Percentiles rank a stretch among this genome's conserved stretches.
phyloP scores from a whole-genome alignment of 768 basidiomycete species.

The Leccinum obscurum region DNA sequence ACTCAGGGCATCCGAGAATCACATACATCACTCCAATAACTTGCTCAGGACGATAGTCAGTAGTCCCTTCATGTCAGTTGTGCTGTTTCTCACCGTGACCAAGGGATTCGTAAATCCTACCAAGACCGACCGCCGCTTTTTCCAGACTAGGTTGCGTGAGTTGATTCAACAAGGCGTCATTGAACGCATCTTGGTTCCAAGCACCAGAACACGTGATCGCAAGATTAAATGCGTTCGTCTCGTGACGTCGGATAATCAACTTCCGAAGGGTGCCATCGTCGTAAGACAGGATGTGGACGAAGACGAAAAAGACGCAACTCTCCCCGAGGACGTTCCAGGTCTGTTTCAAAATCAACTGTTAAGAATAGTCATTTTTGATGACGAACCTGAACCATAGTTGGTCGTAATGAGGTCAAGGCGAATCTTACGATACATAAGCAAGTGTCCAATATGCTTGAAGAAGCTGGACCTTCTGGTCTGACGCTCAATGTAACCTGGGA shows the following conservation, averaged over 20 bases:
- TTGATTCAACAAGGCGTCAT: conserved; percentile 72
- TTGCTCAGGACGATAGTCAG: conserved; percentile 76
- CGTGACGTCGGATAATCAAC: conserved; percentile 41
- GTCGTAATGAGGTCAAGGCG: conserved; percentile 47
- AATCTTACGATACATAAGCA: conserved; percentile 78
- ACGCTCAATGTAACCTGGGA: conserved; percentile 59
- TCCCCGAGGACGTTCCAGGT: conserved; percentile 37
- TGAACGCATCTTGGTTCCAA: conserved; percentile 73
- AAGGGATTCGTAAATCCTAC: conserved; percentile 78
- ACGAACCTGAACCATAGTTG: conserved; percentile 24
- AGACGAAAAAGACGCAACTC: conserved; percentile 36
- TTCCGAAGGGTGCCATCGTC: conserved; percentile 38
- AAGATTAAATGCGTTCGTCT: conserved; percentile 68
- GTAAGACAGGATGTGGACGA: conserved; percentile 39
- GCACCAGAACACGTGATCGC: conserved; percentile 46
- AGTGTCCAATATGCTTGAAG: conserved; percentile 70
- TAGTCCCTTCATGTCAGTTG: conserved; percentile 6
- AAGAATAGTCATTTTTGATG: neutral
- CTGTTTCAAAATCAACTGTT: conserved; percentile 10
- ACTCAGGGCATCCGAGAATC: conserved; percentile 65
- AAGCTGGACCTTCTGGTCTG: conserved; percentile 66
- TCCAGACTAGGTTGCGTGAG: conserved; percentile 71
- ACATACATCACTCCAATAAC: conserved; percentile 73
- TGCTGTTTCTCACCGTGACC: conserved; percentile 3
- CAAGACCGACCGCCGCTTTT: conserved; percentile 80